Evolutionary conservation across 805 yeast species (phyloP), one percentile per base, ranked within the genome.

Genomic region (Candida peoriensis): DNA sequence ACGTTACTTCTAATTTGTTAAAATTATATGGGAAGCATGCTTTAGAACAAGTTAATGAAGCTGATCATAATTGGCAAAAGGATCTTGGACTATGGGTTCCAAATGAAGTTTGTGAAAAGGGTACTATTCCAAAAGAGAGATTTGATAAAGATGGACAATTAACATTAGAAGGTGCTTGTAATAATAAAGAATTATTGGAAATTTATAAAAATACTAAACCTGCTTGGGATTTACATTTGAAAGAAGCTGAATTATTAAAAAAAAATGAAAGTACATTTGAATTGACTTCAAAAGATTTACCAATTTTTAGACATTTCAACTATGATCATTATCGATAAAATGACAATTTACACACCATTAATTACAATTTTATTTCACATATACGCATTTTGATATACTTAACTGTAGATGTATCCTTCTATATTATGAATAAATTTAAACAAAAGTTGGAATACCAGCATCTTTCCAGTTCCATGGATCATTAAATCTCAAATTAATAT

Each of bases 401-500:
- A n/a, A n/a, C n/a, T n/a, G n/a, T n/a, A n/a, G n/a, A n/a, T n/a
- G n/a, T n/a, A n/a, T n/a, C n/a, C n/a, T n/a, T n/a, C n/a, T n/a
- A n/a, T n/a, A n/a, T n/a, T n/a, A n/a, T n/a, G n/a, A n/a, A n/a
- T n/a, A n/a, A 16, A 25, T 5, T 15, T 31, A 52, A 23, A 49
- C 32, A 25, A 52, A 48, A 7, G 53, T 53, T 43, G 58, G 58
- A 18, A 53, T 48, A 28, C 45, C 48, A 28, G 49, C 37, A 30
- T 42, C 37, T 39, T 42, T 44, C 57, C 58, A 53, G 38, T 41
- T 48, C 49, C 50, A 53, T 41, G 96, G 95, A 58, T 87, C 85
- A 61, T 87, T 87, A 67, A 88, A 87, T 64, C 96, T 76, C 45
- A 87, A 64, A 47, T 72, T 73, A 43, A 68, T 69, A 58, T 87